phyloP scores from a whole-genome alignment of 148 eudicot species.

The Heliamphora exappendiculata region DNA sequence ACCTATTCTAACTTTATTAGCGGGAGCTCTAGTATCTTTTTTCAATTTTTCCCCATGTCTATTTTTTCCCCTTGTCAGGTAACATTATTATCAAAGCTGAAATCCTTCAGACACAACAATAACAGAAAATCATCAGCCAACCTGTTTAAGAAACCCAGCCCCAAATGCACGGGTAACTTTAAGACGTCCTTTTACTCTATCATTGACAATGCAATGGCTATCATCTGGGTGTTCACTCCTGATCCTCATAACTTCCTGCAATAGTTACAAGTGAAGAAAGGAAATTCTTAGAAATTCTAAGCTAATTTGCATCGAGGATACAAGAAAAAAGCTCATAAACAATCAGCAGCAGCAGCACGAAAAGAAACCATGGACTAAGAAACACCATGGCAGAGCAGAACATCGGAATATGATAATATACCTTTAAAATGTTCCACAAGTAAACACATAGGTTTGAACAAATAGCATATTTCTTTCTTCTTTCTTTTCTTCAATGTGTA shows the following conservation, averaged over 20 bases:
- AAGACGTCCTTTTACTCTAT: slow-evolving; percentile 96
- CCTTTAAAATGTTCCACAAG: not conserved
- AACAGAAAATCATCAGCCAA: slow-evolving; percentile 21
- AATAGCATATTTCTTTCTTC: not conserved
- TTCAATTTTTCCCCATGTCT: too few species aligned
- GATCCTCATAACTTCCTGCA: slow-evolving; percentile 86
- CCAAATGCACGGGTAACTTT: slow-evolving; percentile 99
- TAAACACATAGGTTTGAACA: not conserved
- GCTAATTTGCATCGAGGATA: not conserved
- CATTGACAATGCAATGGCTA: slow-evolving; percentile 84
- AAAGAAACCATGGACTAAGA: not conserved
- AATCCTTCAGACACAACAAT: not conserved
- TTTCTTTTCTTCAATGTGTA: not conserved
- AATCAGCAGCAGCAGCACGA: not conserved
- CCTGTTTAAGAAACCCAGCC: slow-evolving; percentile 98
- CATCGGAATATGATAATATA: not conserved
- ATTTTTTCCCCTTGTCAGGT: not conserved
- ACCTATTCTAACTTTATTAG: not conserved
- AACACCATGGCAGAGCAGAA: slow-evolving; percentile 5
- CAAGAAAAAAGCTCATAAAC: not conserved
- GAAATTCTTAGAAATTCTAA: not conserved
- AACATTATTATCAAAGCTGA: not conserved
- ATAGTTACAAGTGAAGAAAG: slow-evolving; percentile 4
- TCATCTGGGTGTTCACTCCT: slow-evolving; percentile 97
- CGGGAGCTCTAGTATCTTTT: not conserved